Percentiles rank a stretch among this genome's conserved stretches.
Conservation (phyloP, 768 basidiomycete genomes). For the Leccinellum luteum region DNA sequence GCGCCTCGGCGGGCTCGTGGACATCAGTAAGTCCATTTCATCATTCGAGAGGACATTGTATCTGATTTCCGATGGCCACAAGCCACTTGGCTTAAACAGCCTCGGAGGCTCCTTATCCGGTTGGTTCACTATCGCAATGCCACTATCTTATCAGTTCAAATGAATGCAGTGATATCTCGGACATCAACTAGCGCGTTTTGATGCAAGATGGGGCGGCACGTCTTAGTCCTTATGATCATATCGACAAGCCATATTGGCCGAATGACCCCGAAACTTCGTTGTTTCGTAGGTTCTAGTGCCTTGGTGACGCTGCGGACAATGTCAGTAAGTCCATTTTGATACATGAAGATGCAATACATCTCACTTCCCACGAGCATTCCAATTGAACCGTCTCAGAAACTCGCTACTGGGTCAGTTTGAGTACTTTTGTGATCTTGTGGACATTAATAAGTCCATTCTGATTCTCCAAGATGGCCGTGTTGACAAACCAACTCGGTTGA, state of each 20-base stretch:
- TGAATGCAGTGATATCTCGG: background rate
- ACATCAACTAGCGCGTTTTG: background rate
- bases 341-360: background rate
- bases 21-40: background rate
- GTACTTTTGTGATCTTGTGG: background rate
- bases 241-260: background rate
- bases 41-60: background rate
- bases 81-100: background rate
- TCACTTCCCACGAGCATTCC: background rate
- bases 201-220: background rate
- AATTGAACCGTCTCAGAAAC: background rate
- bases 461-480: background rate
- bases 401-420: background rate
- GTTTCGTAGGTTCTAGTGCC: background rate
- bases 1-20: background rate
- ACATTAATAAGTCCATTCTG: background rate
- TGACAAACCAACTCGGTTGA: background rate
- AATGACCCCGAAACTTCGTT: background rate
- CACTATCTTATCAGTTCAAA: background rate
- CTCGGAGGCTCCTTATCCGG: background rate
- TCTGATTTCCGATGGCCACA: background rate
- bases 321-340: background rate
- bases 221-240: background rate
- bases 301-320: background rate
- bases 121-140: background rate